phyloP scores from a whole-genome alignment of 2,329 filamentous ascomycete species.

The Elsinoe australis region DNA sequence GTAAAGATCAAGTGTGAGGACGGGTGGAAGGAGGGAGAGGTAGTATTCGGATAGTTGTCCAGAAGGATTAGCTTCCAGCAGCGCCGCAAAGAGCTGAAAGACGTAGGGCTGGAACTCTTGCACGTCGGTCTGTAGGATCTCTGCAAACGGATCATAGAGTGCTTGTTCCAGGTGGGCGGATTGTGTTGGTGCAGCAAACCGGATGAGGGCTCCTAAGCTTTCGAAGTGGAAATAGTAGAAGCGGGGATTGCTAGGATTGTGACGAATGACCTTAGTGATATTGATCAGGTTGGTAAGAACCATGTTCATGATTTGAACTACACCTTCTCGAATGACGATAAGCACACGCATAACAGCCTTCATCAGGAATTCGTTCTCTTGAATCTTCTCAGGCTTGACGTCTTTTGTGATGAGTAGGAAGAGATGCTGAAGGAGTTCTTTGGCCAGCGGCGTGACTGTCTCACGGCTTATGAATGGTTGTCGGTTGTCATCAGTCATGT shows the following conservation, averaged over 20 bases:
- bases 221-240: slow-evolving; percentile 99
- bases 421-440: slow-evolving; percentile 79
- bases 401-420: slow-evolving; percentile 88
- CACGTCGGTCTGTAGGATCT: slow-evolving; percentile 72
- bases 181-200: slow-evolving; percentile 61
- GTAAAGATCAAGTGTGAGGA: slow-evolving; percentile 79
- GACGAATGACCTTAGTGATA: slow-evolving; percentile 85
- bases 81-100: slow-evolving; percentile 86
- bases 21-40: slow-evolving; percentile 65
- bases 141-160: slow-evolving; percentile 75
- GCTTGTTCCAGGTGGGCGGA: slow-evolving; percentile 68
- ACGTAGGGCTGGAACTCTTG: slow-evolving; percentile 94
- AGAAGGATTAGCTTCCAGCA: slow-evolving; percentile 77
- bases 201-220: slow-evolving; percentile 80
- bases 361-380: slow-evolving; percentile 99
- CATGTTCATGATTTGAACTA: slow-evolving; percentile 64
- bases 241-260: slow-evolving; percentile 91
- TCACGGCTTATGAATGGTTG: slow-evolving; percentile 71
- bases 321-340: slow-evolving; percentile 82
- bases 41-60: slow-evolving; percentile 75
- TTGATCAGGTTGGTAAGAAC: slow-evolving; percentile 77
- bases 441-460: slow-evolving; percentile 72
- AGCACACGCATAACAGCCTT: slow-evolving; percentile 96
- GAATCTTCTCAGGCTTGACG: slow-evolving; percentile 77
- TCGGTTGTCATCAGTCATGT: slow-evolving; percentile 66